Base-by-base conservation (phyloP, 1,139 yeast species). In the Taiozyma onychis region DNA sequence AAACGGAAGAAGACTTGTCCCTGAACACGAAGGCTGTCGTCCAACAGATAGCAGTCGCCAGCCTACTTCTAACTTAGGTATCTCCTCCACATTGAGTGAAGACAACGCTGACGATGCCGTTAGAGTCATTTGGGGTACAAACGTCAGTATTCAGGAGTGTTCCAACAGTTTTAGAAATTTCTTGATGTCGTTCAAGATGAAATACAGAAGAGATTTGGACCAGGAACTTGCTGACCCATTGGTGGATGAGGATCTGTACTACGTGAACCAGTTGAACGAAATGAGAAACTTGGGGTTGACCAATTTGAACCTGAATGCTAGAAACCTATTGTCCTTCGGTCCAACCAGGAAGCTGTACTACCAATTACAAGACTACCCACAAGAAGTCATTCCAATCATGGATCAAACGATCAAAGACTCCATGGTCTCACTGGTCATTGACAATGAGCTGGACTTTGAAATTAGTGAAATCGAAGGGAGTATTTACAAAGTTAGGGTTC, bases 81-180 rank as follows among this genome's bases (percentile, higher is more conserved):
- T 51, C 2, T 48, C 56, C 3, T 51, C 55, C 2, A 35, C 24
- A 2, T n/a, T 37, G 9, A 66, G 66, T 45, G 57, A 58, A 7
- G 62, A 59, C 10, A 63, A 65, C 8, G 73, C 72, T 47, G 57
- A 51, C 6, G 74, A 72, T 47, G 83, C 96, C 1, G 81, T 84
- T 35, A 80, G 96, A 63, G 96, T 93, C 51, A 91, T 93, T 62
- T 93, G 99, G 99, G 99, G 99, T 67, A 93, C 99, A 2, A 91
- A 93, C 65, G 97, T 93, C 32, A 86, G 95, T 43, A 90, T 95
- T 61, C 88, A 83, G 61, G 97, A 93, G 63, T 85, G 93, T 61
- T 80, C 88, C 48, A 84, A 81, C 57, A 76, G 79, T 48, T 93
- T 93, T 71, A 77, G 95, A 57, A 85, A 85, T 57, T 95, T 93